Evolutionary conservation across 2,329 filamentous ascomycete species (phyloP).

Genomic region (Apiospora hydei): DNA sequence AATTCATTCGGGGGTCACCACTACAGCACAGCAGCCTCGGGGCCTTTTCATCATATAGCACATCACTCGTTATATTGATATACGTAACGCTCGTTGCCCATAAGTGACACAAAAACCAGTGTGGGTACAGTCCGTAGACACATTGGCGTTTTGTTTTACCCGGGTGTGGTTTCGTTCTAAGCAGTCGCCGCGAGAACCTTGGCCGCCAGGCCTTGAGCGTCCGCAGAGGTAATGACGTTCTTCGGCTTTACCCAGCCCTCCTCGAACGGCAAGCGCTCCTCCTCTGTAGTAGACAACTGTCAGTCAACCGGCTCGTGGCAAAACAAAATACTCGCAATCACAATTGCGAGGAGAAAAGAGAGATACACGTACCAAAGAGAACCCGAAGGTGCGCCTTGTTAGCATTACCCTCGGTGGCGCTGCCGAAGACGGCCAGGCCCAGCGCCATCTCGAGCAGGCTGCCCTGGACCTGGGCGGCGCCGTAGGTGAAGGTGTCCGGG

Average conservation of each 20-base stretch:
- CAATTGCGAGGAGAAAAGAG: background rate
- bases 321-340: too few relatives aligned
- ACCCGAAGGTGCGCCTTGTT: conserved; percentile 24
- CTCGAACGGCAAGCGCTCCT: conserved; percentile 15
- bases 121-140: too few relatives aligned
- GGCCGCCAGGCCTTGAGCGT: background rate
- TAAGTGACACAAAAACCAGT: background rate
- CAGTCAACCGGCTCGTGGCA: background rate
- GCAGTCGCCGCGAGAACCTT: background rate
- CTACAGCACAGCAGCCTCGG: background rate
- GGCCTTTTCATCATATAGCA: background rate
- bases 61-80: conserved; percentile 2
- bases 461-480: conserved; percentile 8
- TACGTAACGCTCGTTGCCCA: background rate
- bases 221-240: background rate
- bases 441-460: conserved; percentile 35
- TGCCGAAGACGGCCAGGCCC: conserved; percentile 35
- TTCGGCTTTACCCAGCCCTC: conserved; percentile 2
- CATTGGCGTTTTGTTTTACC: too few relatives aligned
- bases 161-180: background rate
- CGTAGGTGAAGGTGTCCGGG: conserved; percentile 4
- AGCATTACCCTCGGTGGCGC: conserved; percentile 32
- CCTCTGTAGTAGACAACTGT: background rate
- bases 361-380: background rate
- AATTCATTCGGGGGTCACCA: background rate